Conservation (phyloP, 2,329 filamentous ascomycete species). For the Alternaria tenuissima region DNA sequence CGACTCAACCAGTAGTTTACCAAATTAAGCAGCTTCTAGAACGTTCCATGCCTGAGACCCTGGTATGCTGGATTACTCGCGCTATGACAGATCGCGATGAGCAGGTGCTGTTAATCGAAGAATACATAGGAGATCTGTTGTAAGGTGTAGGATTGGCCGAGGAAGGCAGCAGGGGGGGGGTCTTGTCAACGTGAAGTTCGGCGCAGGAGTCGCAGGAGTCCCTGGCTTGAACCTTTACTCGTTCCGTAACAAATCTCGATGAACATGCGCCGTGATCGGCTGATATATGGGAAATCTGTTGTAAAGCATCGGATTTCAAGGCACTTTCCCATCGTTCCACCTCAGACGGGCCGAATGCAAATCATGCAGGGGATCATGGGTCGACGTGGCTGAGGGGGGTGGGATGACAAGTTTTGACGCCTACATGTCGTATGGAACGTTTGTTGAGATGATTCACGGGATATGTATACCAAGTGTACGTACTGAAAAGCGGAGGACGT, state of each 20-base stretch:
- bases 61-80: background rate
- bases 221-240: background rate
- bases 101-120: background rate
- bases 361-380: background rate
- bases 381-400: background rate
- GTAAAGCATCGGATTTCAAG: slow-evolving; percentile 3
- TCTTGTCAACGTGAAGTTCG: background rate
- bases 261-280: background rate
- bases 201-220: background rate
- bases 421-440: background rate
- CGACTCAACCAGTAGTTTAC: background rate
- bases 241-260: background rate
- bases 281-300: slow-evolving; percentile 4
- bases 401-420: slow-evolving; percentile 1
- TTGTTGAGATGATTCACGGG: background rate
- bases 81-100: background rate
- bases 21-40: background rate
- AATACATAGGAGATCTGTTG: background rate
- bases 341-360: slow-evolving; percentile 4
- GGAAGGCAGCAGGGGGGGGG: background rate
- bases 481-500: slow-evolving; percentile 11
- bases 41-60: background rate
- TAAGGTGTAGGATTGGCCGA: background rate
- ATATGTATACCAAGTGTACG: background rate
- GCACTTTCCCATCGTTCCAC: slow-evolving; percentile 18